A percentile compares a stretch with the other conserved stretches of the same genome.
Conservation (phyloP, 2,329 filamentous ascomycete genomes). For the Diaporthe citrichinensis region DNA sequence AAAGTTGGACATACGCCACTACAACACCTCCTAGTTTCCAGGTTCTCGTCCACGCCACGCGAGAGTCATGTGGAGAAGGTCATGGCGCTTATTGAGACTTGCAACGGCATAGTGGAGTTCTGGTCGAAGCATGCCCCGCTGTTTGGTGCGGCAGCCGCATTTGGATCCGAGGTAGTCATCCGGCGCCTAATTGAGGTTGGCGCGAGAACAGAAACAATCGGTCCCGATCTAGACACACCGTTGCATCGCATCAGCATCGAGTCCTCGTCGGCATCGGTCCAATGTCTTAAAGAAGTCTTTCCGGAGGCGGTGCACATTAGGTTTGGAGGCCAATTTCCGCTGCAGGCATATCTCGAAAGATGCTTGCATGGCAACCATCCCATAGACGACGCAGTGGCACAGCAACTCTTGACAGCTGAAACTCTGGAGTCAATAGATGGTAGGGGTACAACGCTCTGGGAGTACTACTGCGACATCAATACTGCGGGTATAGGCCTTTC, state of each 20-base stretch:
- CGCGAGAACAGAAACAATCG: background rate
- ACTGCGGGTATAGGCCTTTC: too few relatives aligned
- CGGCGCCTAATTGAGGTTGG: too few relatives aligned
- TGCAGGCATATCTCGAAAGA: background rate
- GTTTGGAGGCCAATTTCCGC: background rate
- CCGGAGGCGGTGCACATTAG: background rate
- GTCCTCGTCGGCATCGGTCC: background rate
- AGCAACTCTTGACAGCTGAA: background rate
- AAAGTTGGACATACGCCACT: background rate
- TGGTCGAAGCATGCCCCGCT: background rate
- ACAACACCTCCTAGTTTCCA: too few relatives aligned
- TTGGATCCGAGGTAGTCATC: too few relatives aligned
- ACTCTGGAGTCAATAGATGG: background rate
- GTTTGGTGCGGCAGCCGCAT: background rate
- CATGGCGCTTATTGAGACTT: background rate
- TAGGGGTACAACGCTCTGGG: background rate
- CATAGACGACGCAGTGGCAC: background rate
- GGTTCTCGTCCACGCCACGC: too few relatives aligned
- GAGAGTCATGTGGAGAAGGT: too few relatives aligned
- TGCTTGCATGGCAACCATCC: rapidly evolving
- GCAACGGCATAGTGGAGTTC: background rate
- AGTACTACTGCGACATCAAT: too few relatives aligned
- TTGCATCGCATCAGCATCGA: background rate
- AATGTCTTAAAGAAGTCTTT: background rate
- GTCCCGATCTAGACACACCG: background rate